Evolutionary conservation across 176 grass and related monocot genomes (phyloP), one percentile per base, ranked within the genome.

Genomic region (Poa pratensis): DNA sequence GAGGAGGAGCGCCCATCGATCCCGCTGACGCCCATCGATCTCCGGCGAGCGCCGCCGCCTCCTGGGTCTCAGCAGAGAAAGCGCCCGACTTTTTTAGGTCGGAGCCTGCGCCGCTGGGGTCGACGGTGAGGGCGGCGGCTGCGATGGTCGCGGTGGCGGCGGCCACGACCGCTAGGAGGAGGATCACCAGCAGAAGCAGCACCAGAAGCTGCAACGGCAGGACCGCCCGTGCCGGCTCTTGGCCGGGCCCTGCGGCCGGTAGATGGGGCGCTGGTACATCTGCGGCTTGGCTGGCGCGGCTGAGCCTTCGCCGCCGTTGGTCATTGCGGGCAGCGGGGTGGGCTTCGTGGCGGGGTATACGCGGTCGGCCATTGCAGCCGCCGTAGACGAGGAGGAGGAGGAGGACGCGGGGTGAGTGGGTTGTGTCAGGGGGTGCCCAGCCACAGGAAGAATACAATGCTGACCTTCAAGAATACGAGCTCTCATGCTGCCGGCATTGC

Each of bases 191-290:
- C 90, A 88, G 75, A 87, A 92, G 88, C 83, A 78, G 62, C 89
- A 91, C 80, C 93, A 95, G 65, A 83, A 85, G 83, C 77, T 89
- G 57, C 87, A 90, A 5, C 89, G 86, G 55, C 95, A 84, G 7
- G 92, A 90, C 0, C 95, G 82, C 22, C 91, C 85, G 20, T 85
- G 85, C 3, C 81, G 34, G 45, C 88, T 82, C 66, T 92, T 84
- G 1, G 85, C 27, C 0, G 80, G 52, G 0, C 83, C 73, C 13
- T 88, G 92, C 0, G 96, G 91, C 0, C 96, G 86, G 81, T 94
- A 96, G 73, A 82, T 81, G 2, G 93, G 96, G 7, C 93, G 93
- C 65, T 93, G 91, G 81, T 96, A 94, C 80, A 88, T 83, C 84
- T 95, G 95, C 40, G 87, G 37, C 75, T 98, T 98, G 14, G 91